A percentile compares a stretch with the other conserved stretches of the same genome.
phyloP scores from a whole-genome alignment of 1,139 yeast genomes.

The Entelexis sorbosivorans region DNA sequence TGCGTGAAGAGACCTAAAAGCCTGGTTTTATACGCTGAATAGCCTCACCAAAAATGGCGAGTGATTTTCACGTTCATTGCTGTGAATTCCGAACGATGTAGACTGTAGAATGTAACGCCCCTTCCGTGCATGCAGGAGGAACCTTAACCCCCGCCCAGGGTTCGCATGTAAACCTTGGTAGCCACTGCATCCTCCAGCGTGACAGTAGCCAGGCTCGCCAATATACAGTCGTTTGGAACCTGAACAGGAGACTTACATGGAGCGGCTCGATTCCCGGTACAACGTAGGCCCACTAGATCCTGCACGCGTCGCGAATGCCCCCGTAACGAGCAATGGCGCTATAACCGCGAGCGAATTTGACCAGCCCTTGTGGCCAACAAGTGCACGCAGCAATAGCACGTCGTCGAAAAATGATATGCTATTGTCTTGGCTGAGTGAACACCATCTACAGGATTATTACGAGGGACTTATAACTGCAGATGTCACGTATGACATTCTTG shows the following conservation, averaged over 20 bases:
- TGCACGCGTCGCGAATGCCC: not conserved
- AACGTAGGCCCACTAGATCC: not conserved
- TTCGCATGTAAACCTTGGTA: not conserved
- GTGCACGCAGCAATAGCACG: not conserved
- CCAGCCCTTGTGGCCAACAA: not conserved
- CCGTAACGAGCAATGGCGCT: not conserved
- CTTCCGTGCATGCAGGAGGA: not conserved
- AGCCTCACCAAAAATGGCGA: too few relatives aligned
- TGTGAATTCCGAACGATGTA: too few relatives aligned
- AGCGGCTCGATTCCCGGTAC: not conserved
- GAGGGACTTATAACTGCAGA: slow-evolving; percentile 35
- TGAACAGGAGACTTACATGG: not conserved
- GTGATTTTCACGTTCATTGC: too few relatives aligned
- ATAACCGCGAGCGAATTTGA: not conserved
- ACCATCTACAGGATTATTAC: slow-evolving; percentile 30
- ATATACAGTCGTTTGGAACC: not conserved
- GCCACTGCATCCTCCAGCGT: not conserved
- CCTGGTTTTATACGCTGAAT: too few relatives aligned
- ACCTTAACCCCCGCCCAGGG: not conserved
- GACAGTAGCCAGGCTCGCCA: not conserved
- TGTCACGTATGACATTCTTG: slow-evolving; percentile 48
- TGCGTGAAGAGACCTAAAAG: too few relatives aligned
- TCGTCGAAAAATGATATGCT: not conserved
- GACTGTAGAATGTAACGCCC: too few relatives aligned
- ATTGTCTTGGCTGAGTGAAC: slow-evolving; percentile 31